Evolutionary conservation across 345 rosid genomes (phyloP).

Genomic region (Ceriops tagal): DNA sequence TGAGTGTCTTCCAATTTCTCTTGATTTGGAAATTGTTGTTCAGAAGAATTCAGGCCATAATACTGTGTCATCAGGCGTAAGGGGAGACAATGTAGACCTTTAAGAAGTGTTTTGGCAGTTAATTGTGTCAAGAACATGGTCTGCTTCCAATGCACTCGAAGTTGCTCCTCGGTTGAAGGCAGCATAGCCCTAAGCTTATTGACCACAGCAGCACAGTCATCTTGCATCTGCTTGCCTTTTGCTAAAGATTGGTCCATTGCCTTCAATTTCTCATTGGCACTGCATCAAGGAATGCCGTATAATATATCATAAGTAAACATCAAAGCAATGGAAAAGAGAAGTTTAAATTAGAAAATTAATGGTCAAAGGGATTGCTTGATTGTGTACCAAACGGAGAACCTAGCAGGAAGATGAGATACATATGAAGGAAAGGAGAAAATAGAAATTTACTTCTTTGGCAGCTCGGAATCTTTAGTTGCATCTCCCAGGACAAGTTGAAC

Average conservation of each 20-base stretch:
- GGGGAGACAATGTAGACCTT: conserved; percentile 98
- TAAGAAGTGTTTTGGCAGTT: conserved; percentile 93
- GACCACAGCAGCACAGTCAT: conserved; percentile 81
- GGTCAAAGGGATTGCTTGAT: neutral
- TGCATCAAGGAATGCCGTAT: conserved; percentile 19
- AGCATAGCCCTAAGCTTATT: conserved; percentile 97
- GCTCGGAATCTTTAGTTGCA: conserved; percentile 73
- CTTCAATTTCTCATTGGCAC: conserved; percentile 65
- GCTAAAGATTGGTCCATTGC: conserved; percentile 82
- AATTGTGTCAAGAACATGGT: conserved; percentile 85
- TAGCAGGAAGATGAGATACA: neutral
- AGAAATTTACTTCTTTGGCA: conserved; percentile 65
- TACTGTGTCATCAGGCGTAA: conserved; percentile 84
- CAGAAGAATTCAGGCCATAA: conserved; percentile 57
- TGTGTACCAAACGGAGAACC: neutral
- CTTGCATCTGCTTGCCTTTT: conserved; percentile 81
- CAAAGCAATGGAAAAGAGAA: conserved; percentile 1
- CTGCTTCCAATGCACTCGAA: conserved; percentile 91
- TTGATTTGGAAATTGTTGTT: conserved; percentile 63
- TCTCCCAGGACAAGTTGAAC: conserved; percentile 67
- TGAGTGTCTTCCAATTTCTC: conserved; percentile 68
- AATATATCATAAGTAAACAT: conserved; percentile 5
- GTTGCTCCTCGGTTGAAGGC: conserved; percentile 92
- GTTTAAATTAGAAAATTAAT: neutral
- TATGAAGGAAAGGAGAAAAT: neutral